Base-by-base conservation (phyloP, 2,329 filamentous ascomycete genomes). In the Talaromyces marneffei region DNA sequence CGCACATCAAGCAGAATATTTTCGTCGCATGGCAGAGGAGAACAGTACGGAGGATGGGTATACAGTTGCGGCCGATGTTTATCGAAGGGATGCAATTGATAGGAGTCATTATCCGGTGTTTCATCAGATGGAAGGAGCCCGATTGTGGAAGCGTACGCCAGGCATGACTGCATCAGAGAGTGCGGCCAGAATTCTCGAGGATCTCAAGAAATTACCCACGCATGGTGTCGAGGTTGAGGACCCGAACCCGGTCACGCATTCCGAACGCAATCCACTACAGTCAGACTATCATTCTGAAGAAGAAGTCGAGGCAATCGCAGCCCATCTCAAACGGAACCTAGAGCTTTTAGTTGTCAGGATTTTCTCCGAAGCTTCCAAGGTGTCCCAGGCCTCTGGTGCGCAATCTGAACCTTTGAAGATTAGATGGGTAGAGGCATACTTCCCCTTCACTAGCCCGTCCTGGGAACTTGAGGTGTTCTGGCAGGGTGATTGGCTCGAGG, bases 401-500 rank as follows among this genome's bases (percentile, higher is more conserved):
- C 79, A 83, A 55, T 81, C 85, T 55, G 89, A 95, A 70, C 91
- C 92, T 4, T 80, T 97, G 40, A 87, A 86, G 67, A 87, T 97
- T 69, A 86, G 94, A 66, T 99, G 94, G 94, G 87, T 97, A 7
- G 93, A 97, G 75, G 92, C 94, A 1, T 97, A 94, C 77, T 99
- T 99, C 77, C 94, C 94, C 40, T 97, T 97, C 74, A 99, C 94
- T 0, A 92, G 88, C 62, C 94, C 94, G 0, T 94, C 89, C 6
- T 99, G 91, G 90, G 94, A 99, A 74, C 83, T 99, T 25, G 94
- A 99, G 72, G 91, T 99, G 9, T 92, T 90, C 80, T 97, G 93
- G 84, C 87, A 89, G 67, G 92, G 90, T 31, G 90, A 95, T 72
- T 99, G 94, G 94, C 86, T 99, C 35, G 94, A 99, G 77, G 87